These are phyloP conservation scores for Pseudotulostoma volvatum DNA, from an alignment of 495 filamentous ascomycete species.

Conservation along the genomic window DNA sequence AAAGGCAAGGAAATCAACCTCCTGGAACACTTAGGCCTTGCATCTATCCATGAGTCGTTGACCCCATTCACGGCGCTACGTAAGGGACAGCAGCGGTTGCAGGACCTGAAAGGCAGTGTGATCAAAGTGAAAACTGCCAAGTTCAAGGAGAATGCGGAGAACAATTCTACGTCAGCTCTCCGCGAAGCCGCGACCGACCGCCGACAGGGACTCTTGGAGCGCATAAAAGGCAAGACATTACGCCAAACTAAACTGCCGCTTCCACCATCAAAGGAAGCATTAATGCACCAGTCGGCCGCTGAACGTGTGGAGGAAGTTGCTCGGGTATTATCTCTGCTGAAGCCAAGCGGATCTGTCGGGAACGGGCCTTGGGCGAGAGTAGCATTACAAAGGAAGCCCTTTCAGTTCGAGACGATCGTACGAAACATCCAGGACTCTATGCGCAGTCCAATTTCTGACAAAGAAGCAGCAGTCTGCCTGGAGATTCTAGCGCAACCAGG, in stretches of 20 bases:
- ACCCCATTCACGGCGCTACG: slow-evolving; percentile 26
- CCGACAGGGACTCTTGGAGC: slow-evolving; percentile 25
- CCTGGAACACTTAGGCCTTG: slow-evolving; percentile 19
- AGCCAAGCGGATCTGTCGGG: slow-evolving; percentile 17
- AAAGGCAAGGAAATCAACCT: slow-evolving; percentile 12
- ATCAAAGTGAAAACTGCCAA: slow-evolving; percentile 26
- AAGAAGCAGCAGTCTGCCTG: slow-evolving; percentile 27
- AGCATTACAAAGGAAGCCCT: slow-evolving; percentile 25
- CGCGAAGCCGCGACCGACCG: slow-evolving; percentile 19
- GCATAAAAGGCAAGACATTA: slow-evolving; percentile 29
- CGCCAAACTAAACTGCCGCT: slow-evolving; percentile 28
- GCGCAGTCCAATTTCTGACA: slow-evolving; percentile 22
- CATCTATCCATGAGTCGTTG: slow-evolving; percentile 25
- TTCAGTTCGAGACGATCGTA: slow-evolving; percentile 22
- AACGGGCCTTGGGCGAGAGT: slow-evolving; percentile 20
- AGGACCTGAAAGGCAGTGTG: slow-evolving; percentile 28
- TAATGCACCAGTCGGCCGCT: slow-evolving; percentile 22
- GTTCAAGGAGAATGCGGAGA: slow-evolving; percentile 10
- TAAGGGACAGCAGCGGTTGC: slow-evolving; percentile 31
- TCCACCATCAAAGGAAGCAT: slow-evolving; percentile 25
- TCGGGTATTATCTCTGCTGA: slow-evolving; percentile 21
- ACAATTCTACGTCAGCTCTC: slow-evolving; percentile 8
- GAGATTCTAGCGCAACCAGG: slow-evolving; percentile 25
- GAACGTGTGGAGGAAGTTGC: slow-evolving; percentile 29
- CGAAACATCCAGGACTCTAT: slow-evolving; percentile 25